Evolutionary conservation across 495 filamentous ascomycete genomes (phyloP).

Genomic region (Tetracladium marchalianum): DNA sequence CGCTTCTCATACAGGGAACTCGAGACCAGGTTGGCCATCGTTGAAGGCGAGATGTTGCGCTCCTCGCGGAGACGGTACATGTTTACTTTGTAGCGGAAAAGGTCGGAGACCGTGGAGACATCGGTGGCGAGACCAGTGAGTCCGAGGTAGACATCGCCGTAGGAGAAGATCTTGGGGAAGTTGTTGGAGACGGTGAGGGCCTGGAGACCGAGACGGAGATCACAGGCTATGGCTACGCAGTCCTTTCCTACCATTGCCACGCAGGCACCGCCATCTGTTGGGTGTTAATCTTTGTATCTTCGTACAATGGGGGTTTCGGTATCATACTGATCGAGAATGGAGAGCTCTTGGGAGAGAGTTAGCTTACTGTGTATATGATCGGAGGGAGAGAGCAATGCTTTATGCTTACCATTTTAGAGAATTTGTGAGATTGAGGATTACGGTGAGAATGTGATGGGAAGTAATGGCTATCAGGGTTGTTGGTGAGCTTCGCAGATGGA

Average conservation of each 20-base stretch:
- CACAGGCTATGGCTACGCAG: slow-evolving; percentile 98
- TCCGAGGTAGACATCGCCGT: slow-evolving; percentile 93
- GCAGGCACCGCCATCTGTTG: slow-evolving; percentile 83
- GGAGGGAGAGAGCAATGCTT: background rate
- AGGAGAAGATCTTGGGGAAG: slow-evolving; percentile 99
- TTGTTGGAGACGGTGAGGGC: slow-evolving; percentile 96
- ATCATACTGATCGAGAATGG: slow-evolving; percentile 84
- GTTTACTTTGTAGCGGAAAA: slow-evolving; percentile 99
- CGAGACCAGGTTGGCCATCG: slow-evolving; percentile 91
- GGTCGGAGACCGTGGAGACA: slow-evolving; percentile 86
- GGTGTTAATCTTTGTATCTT: slow-evolving; percentile 11
- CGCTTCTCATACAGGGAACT: slow-evolving; percentile 83
- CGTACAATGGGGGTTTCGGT: background rate
- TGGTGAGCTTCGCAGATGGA: slow-evolving; percentile 10
- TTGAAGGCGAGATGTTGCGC: slow-evolving; percentile 85
- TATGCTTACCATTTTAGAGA: slow-evolving; percentile 16
- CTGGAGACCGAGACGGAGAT: slow-evolving; percentile 95
- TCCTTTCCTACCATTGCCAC: slow-evolving; percentile 99
- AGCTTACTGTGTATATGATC: slow-evolving; percentile 6
- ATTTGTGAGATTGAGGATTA: background rate
- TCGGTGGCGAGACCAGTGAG: slow-evolving; percentile 95
- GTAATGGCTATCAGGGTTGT: background rate
- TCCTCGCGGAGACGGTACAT: slow-evolving; percentile 99
- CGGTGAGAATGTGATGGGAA: background rate
- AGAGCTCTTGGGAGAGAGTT: slow-evolving; percentile 29